Conservation (phyloP, 345 rosid species). For the Carallia pectinifolia region DNA sequence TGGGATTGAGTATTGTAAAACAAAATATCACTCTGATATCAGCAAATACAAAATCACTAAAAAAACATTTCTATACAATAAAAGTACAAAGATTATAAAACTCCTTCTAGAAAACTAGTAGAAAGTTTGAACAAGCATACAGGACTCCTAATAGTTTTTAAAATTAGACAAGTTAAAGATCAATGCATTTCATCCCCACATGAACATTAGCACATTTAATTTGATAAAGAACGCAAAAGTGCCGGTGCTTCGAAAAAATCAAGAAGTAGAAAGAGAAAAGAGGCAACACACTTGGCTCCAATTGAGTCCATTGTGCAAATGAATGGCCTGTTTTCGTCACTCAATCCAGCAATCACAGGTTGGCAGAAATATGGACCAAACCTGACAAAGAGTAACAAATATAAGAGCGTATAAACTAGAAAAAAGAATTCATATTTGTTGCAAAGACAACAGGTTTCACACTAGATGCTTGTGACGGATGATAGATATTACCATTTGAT, state of each 20-base stretch:
- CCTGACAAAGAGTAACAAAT: slow-evolving; percentile 39
- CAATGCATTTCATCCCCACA: neutral
- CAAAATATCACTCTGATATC: too few relatives aligned
- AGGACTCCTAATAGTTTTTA: neutral
- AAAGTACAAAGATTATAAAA: neutral
- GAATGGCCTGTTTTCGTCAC: slow-evolving; percentile 92
- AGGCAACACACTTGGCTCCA: slow-evolving; percentile 82
- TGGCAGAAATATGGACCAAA: slow-evolving; percentile 98
- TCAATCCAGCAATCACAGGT: slow-evolving; percentile 94
- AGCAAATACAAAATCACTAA: too few relatives aligned
- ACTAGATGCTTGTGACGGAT: neutral
- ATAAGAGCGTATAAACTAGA: too few relatives aligned
- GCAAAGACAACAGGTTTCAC: neutral
- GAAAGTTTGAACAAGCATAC: neutral
- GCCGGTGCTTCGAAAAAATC: neutral
- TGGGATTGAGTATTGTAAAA: neutral
- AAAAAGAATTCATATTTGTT: too few relatives aligned
- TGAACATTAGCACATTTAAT: neutral
- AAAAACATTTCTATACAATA: too few relatives aligned
- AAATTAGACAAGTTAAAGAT: neutral
- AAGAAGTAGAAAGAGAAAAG: slow-evolving; percentile 13
- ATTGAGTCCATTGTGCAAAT: slow-evolving; percentile 98
- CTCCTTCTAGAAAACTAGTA: neutral
- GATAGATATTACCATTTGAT: neutral
- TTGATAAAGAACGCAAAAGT: neutral